Percentiles rank a stretch among this genome's conserved stretches.
phyloP scores from a whole-genome alignment of 1,284 basidiomycete species.

The Lentinula novae-zelandiae region DNA sequence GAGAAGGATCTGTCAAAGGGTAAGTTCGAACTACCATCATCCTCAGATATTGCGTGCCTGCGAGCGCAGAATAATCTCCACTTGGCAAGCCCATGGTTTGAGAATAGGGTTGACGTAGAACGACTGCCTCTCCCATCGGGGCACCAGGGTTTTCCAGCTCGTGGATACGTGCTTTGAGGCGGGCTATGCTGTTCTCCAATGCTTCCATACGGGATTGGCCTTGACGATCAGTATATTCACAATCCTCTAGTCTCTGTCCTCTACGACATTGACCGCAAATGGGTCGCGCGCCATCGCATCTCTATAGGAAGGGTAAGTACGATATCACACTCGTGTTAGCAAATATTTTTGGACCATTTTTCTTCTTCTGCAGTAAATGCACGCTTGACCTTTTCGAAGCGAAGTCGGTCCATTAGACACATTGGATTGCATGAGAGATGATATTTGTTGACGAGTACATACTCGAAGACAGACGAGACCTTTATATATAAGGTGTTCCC shows the following conservation, averaged over 20 bases:
- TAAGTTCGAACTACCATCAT: too few species aligned
- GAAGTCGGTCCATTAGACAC: background rate
- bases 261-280: slow-evolving; percentile 15
- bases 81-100: slow-evolving; percentile 23
- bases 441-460: background rate
- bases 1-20: background rate
- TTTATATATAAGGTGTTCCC: background rate
- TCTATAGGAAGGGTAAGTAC: slow-evolving; percentile 1
- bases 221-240: slow-evolving; percentile 15
- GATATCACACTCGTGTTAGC: background rate
- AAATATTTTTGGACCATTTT: background rate
- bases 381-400: slow-evolving; percentile 1
- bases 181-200: slow-evolving; percentile 16
- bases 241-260: slow-evolving; percentile 8
- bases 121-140: background rate
- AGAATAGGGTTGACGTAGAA: slow-evolving; percentile 13
- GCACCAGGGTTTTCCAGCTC: slow-evolving; percentile 14
- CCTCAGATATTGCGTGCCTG: background rate
- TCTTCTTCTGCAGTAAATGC: background rate
- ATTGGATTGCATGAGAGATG: background rate
- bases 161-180: slow-evolving; percentile 12
- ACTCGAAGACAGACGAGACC: background rate
- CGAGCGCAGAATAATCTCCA: slow-evolving; percentile 10
- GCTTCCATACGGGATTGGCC: slow-evolving; percentile 8
- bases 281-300: slow-evolving; percentile 17